Base-by-base conservation (phyloP, 1,284 basidiomycete species). In the Ganoderma lucidum region DNA sequence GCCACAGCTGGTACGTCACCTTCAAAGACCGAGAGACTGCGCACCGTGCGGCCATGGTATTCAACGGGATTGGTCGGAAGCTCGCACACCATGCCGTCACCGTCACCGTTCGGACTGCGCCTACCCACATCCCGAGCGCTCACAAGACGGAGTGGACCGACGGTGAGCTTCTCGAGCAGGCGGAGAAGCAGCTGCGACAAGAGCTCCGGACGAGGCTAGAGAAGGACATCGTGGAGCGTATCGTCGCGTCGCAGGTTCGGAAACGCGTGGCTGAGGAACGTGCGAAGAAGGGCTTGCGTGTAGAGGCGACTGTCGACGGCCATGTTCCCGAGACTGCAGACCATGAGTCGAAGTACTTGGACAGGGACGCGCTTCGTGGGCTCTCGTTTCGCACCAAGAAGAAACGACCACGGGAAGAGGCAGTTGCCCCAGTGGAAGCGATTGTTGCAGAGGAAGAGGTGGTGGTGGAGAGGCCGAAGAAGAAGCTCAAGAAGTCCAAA, bases 341-440 rank as follows among this genome's bases (percentile, higher is more conserved):
- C n/a, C 59, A 41, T 19, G 73, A 74, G 35, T 37, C 58, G 23
- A 74, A 71, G 61, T 63, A 67, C 53, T 23, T 68, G 14, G 79
- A 69, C 55, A 69, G 63, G 41, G 23, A 66, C 1, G 85, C 86
- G 5, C 79, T 92, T 76, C 90, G 90, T 77, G 88, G 87, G 2
- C 75, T 93, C 75, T 92, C 90, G 64, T 92, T 93, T 78, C 89
- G 87, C 79, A 91, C 89, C 80, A 85, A 86, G 76, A 84, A 82
- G 67, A 88, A 87, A 77, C 82, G 84, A 64, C 75, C 76, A 65
- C 75, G 82, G 42, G 79, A 81, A 58, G 78, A 79, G 64, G n/a
- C 32, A 0, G 62, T 63, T 10, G 66, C 45, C 6, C 42, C 64
- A 1, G 71, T 56, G 55, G 81, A 78, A 66, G 74, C 70, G 8